Conservation (phyloP, 495 filamentous ascomycete genomes). For the Xylaria longipes region DNA sequence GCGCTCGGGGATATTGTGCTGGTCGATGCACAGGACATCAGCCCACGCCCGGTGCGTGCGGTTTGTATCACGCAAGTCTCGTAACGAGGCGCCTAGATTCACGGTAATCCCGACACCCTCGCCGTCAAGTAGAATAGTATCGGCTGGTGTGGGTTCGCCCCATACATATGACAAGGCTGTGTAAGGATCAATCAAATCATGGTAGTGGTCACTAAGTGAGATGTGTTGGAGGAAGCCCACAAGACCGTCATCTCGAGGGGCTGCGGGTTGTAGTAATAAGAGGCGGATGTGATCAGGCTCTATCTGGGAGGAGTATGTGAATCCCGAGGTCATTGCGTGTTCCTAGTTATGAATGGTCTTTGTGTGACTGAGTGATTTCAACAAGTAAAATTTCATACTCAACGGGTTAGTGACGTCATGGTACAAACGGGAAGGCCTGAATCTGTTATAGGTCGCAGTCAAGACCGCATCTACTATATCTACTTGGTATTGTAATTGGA, state of each 20-base stretch:
- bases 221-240: constrained; percentile 33
- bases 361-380: no score
- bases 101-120: constrained; percentile 21
- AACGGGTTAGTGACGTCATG: no score
- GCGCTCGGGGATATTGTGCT: background rate
- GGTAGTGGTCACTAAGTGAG: constrained; percentile 28
- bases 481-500: no score
- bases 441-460: no score
- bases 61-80: constrained; percentile 24
- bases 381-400: no score
- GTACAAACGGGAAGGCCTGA: no score
- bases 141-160: constrained; percentile 24
- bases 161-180: constrained; percentile 43
- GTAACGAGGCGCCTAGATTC: constrained; percentile 27
- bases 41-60: constrained; percentile 6
- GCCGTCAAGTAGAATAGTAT: constrained; percentile 18
- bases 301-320: background rate
- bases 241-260: constrained; percentile 16
- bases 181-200: constrained; percentile 33
- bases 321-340: background rate
- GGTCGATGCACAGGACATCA: constrained; percentile 1
- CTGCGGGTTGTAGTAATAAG: constrained; percentile 27
- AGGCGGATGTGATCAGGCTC: constrained; percentile 18
- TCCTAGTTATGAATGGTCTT: no score
- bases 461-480: no score